Base-by-base conservation (phyloP, 2,329 filamentous ascomycete species). In the Venturiaceae sp. region DNA sequence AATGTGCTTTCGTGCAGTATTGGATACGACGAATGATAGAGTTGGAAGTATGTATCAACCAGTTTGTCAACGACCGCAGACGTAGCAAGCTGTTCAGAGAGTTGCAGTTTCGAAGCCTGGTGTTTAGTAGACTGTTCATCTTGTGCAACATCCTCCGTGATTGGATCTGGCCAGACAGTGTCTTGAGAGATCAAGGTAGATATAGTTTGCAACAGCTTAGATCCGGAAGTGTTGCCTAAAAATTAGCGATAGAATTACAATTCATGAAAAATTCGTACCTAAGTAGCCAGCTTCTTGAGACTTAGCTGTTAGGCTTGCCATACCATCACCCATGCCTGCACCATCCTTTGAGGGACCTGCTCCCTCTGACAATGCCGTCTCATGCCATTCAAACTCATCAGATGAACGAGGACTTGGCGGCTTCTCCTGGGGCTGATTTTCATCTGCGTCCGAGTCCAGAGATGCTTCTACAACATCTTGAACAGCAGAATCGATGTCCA, bases 11-110 rank as follows among this genome's bases (percentile, higher is more conserved):
- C 61, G 53, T 62, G 59, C 23, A 63, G 47, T 8, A 63, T 61
- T 13, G 62, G 62, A 46, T 62, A 63, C 28, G 39, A 58, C 9
- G 30, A 53, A 52, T 63, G 58, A 47, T 63, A 63, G 6, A 52
- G 41, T 14, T 47, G 16, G 37, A 63, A 63, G 58, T 63, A 63
- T 21, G 60, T 62, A 3, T 50, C 23, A 14, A 63, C 47, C 11
- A 63, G 58, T 19, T 21, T 30, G 23, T 63, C 60, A 28, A 58
- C 56, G 16, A 62, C 55, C 21, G 16, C 46, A 14, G 62, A 60
- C 7, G 62, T 57, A 14, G 46, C 56, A 16, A 58, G 46, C 19
- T 58, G 32, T 28, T 58, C 33, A 46, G 47, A 39, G 33, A 47
- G 37, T 53, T 55, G 30, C 19, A 28, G 33, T 9, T 54, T 30